Conservation (phyloP, 805 yeast genomes). For the Nakazawaea anatomiae region DNA sequence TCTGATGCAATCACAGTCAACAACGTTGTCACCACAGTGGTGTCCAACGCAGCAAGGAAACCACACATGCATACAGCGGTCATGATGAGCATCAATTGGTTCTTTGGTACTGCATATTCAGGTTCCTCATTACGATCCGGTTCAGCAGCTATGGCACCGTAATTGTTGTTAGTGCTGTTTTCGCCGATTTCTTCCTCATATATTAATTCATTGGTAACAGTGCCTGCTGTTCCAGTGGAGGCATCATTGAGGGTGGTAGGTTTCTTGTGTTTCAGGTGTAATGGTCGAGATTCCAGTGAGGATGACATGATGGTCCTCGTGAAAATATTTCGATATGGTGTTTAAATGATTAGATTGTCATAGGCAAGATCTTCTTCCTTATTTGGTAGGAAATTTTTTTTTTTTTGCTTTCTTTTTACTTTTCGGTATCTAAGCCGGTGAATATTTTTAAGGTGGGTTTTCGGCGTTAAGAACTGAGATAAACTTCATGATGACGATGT, state of each 20-base stretch:
- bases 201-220: slow-evolving; percentile 11
- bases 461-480: no score
- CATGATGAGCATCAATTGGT: slow-evolving; percentile 4
- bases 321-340: no score
- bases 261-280: not conserved
- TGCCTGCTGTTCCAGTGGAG: slow-evolving; percentile 12
- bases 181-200: slow-evolving; percentile 7
- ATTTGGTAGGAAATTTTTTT: no score
- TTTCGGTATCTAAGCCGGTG: no score
- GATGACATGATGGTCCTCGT: not conserved
- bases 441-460: no score
- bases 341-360: no score
- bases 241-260: slow-evolving; percentile 10
- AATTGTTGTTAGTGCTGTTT: not conserved
- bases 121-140: not conserved
- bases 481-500: no score
- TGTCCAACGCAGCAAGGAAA: slow-evolving; percentile 44
- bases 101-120: slow-evolving; percentile 5
- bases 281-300: not conserved
- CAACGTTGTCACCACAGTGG: slow-evolving; percentile 50
- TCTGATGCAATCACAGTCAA: slow-evolving; percentile 47
- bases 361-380: no score
- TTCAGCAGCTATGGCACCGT: not conserved
- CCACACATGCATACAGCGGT: slow-evolving; percentile 10
- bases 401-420: no score